Evolutionary conservation across 257 asterid genomes (phyloP), one percentile per base, ranked within the genome.

Genomic region (Ilex aquifolium): DNA sequence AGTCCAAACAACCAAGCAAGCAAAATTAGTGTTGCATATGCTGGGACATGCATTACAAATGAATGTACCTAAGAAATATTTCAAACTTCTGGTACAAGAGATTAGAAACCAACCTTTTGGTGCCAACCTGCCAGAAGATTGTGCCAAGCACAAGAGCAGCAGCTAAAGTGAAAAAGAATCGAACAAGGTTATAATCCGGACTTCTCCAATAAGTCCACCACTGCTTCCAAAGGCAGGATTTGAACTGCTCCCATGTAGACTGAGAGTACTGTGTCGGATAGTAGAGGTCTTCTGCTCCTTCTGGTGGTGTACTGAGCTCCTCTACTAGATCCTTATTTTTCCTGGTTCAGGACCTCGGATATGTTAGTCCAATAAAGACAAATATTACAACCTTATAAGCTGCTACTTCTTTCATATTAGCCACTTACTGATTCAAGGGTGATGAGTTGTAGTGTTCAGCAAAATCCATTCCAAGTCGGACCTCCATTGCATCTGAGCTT

Each of bases 171-270:
- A 81, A 84, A 79, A 84, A 82, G 74, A 65, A 76, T 64, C 98
- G 64, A 2, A 88, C 98, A 54, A 86, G 95, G 68, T 88, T 91
- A 72, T 91, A 88, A 62, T 88, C 93, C 1, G 98, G 95, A 60
- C 96, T 91, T 79, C 96, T 74, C 96, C 95, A 88, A 27, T 88
- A 86, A 65, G 95, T 84, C 85, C 85, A 79, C 92, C 95, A 82
- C 67, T 88, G 95, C 56, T 91, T 91, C 96, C 84, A 86, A 1
- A 91, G 64, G 81, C 90, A 86, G 15, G 74, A 77, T 52, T 76
- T 75, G 69, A 85, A 88, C 44, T 91, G 95, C 2, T 77, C 89
- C 70, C 76, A 75, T 13, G 79, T 61, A 4, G 87, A 62, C 51
- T 88, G 90, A 15, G 96, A 78, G 50, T 70, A 88, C 49, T 85